Base-by-base conservation (phyloP, 2,329 filamentous ascomycete species). In the Pseudogymnoascus sp. region DNA sequence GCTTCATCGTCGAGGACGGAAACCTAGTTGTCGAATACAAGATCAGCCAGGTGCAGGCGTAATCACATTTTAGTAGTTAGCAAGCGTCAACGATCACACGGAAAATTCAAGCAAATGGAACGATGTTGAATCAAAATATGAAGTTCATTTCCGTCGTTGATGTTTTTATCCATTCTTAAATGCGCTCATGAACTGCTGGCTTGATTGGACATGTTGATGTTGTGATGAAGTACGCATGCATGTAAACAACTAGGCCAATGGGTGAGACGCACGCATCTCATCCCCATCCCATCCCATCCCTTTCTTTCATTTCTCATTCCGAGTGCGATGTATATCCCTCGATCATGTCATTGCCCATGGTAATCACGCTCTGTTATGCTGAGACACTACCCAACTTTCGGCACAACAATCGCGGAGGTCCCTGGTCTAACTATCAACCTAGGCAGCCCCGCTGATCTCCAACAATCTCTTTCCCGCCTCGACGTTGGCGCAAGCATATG, bases 401-500 rank as follows among this genome's bases (percentile, higher is more conserved):
- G 49, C 49, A 33, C 29, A 55, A 55, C 29, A 14, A 55, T 33
- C 49, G n/a, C 29, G 49, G 49, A 55, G 29, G 26, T 5, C 29
- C 29, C 49, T 55, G 29, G 49, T 55, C 49, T 55, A 55, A 35
- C 29, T 8, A 16, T 41, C 19, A 6, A 26, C 35, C 58, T 60
- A 38, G 58, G 33, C 38, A 19, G 58, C 58, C 19, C 39, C 60
- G 61, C 43, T 62, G 49, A 64, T 33, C 12, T 84, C 80, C 69
- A 87, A 74, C 59, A 88, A 73, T 31, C 80, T 78, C 71, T 87
- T 81, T 38, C 85, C 85, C 37, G 80, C 83, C 63, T 78, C 78
- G 49, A 86, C 72, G 71, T 87, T 87, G 65, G 85, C 84, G 68
- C 84, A 85, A 65, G 84, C 82, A 70, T 86, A 87, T 2, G 84